These are phyloP conservation scores for Fraxinus velutina DNA, from an alignment of 305 asterid genomes.

Conservation along the genomic window DNA sequence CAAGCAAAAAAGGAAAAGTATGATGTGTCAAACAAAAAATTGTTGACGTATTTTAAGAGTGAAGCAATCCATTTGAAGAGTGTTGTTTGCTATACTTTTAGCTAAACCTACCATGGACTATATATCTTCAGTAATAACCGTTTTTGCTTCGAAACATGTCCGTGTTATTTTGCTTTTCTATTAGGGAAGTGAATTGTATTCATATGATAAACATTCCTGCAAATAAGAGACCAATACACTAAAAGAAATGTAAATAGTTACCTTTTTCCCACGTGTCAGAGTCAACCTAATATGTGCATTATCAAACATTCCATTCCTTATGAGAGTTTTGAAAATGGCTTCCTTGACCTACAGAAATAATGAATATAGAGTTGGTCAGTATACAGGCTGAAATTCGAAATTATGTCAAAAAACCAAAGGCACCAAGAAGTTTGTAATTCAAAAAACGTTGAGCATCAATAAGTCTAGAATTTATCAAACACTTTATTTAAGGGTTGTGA, in stretches of 20 bases:
- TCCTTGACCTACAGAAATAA: slow-evolving; percentile 63
- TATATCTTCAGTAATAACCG: slow-evolving; percentile 11
- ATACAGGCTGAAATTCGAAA: not conserved
- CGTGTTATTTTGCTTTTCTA: not conserved
- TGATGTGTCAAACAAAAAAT: not conserved
- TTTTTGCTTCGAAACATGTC: not conserved
- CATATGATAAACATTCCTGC: not conserved
- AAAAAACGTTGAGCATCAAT: not conserved
- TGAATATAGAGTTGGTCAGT: not conserved
- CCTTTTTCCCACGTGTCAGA: slow-evolving; percentile 93
- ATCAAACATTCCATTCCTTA: slow-evolving; percentile 75
- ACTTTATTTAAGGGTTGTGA: not conserved
- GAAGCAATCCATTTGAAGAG: not conserved
- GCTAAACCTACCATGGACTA: not conserved
- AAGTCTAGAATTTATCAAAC: not conserved
- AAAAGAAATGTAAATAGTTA: slow-evolving; percentile 19
- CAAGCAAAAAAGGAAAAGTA: not conserved
- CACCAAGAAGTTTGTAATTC: not conserved
- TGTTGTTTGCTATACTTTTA: not conserved
- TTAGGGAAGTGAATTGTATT: not conserved
- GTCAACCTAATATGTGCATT: slow-evolving; percentile 72
- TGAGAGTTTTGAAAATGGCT: slow-evolving; percentile 73
- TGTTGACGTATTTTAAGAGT: not conserved
- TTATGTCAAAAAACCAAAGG: not conserved
- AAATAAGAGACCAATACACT: not conserved